Conservation (phyloP, 139 green algal species). For the Closterium sp. region DNA sequence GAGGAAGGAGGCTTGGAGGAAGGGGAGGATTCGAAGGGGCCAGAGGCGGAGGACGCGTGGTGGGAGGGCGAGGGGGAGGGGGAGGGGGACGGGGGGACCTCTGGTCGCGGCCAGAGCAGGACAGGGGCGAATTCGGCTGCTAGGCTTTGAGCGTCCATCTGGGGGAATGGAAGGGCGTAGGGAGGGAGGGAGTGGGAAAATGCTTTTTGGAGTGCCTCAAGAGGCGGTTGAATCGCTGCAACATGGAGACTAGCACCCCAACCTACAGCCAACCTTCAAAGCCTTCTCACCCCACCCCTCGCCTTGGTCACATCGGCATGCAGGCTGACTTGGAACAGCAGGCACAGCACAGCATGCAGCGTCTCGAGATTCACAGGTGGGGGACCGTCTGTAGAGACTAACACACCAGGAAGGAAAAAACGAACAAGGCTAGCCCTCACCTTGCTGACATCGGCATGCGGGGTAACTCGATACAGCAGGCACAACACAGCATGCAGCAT, state of each 20-base stretch:
- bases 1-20: neutral
- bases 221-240: too few species aligned
- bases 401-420: too few species aligned
- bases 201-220: too few species aligned
- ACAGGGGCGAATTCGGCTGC: constrained; percentile 27
- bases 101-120: constrained; percentile 27
- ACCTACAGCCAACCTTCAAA: too few species aligned
- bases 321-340: constrained; percentile 7
- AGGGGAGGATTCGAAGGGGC: neutral
- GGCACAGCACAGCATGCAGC: constrained; percentile 3
- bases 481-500: constrained; percentile 1
- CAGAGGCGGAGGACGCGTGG: neutral
- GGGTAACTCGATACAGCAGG: constrained; percentile 14
- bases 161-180: neutral
- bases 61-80: neutral
- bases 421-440: too few species aligned
- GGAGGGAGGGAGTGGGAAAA: neutral
- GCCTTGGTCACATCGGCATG: constrained; percentile 35
- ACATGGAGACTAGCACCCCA: too few species aligned
- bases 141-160: constrained; percentile 43
- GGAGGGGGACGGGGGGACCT: neutral
- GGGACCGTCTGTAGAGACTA: too few species aligned
- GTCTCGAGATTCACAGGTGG: constrained; percentile 15
- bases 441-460: constrained; percentile 25
- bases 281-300: too few species aligned